Base-by-base conservation (phyloP, 176 grass and related monocot species). In the Miscanthus lutarioriparius region DNA sequence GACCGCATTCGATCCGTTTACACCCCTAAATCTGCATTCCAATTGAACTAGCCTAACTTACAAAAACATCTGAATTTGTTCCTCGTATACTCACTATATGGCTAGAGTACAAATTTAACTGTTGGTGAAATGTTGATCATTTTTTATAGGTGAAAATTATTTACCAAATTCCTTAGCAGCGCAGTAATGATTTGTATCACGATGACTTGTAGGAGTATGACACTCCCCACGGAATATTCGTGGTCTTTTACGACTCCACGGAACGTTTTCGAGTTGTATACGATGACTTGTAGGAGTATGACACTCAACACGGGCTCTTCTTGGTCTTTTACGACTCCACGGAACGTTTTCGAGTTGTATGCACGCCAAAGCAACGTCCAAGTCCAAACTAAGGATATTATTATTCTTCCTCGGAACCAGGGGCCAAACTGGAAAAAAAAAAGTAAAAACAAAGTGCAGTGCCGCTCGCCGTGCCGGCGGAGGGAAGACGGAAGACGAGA, bases 281-380 rank as follows among this genome's bases (percentile, higher is more conserved):
- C 40, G n/a, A n/a, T n/a, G n/a, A n/a, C n/a, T n/a, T n/a, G n/a
- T 17, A 47, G 4, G 3, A 5, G 45, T 48, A 48, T 48, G 14
- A 16, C 2, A 48, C 45, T 48, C 13, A 5, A 5, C 47, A 16
- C 17, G 20, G 51, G 5, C 7, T 37, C 10, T 36, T n/a, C 1
- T 32, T 58, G 51, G 53, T 77, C 33, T 61, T 77, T 36, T 61
- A 38, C 19, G 2, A n/a, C 27, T 54, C 26, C 49, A 43, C 25
- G 74, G 33, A 79, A 63, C 38, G 28, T 39, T 15, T 45, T 69
- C 37, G 10, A 70, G 63, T 86, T 51, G 28, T 43, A 77, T 32
- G n/a, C 40, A 78, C 40, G 76, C 33, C 45, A 75, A 81, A 87
- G 85, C 79, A 82, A 82, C 27, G 25, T 28, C 72, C 14, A 62